Percentiles rank a stretch among this genome's conserved stretches.
These are phyloP conservation scores for Physcia stellaris DNA, from an alignment of 495 filamentous ascomycete species.

Conservation along the genomic window DNA sequence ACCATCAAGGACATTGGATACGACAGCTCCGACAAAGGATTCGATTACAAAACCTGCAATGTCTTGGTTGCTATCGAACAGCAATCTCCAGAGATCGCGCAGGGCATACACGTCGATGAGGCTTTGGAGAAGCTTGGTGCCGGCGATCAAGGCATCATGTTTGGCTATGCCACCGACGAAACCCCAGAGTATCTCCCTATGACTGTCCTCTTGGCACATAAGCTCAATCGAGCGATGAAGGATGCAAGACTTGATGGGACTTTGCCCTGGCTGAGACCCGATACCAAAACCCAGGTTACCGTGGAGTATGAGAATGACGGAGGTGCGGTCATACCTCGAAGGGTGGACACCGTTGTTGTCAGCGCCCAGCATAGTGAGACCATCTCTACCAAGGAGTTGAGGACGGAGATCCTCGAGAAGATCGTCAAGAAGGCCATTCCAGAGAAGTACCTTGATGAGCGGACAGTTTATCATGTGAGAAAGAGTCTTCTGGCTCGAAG, in stretches of 20 bases:
- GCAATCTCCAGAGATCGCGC: slow-evolving; percentile 96
- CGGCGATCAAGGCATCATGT: slow-evolving; percentile 99
- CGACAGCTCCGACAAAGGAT: slow-evolving; percentile 91
- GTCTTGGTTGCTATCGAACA: slow-evolving; percentile 97
- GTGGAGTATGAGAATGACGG: slow-evolving; percentile 95
- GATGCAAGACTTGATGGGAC: slow-evolving; percentile 71
- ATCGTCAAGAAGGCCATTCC: slow-evolving; percentile 92
- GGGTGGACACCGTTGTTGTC: slow-evolving; percentile 94
- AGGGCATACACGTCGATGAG: slow-evolving; percentile 93
- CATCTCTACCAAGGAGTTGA: slow-evolving; percentile 83
- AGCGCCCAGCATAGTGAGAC: slow-evolving; percentile 84
- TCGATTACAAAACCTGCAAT: slow-evolving; percentile 99
- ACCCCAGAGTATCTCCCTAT: slow-evolving; percentile 93
- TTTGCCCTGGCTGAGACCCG: slow-evolving; percentile 88
- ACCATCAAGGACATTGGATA: slow-evolving; percentile 98
- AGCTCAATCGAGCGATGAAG: slow-evolving; percentile 88
- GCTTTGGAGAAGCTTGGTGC: slow-evolving; percentile 95
- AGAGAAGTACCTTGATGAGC: slow-evolving; percentile 77
- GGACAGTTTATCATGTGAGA: slow-evolving; percentile 83
- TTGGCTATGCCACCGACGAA: slow-evolving; percentile 98
- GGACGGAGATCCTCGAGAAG: slow-evolving; percentile 94
- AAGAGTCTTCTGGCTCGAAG: not conserved
- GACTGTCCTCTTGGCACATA: slow-evolving; percentile 85
- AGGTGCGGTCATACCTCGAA: slow-evolving; percentile 80
- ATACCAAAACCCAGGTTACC: slow-evolving; percentile 99